phyloP scores from a whole-genome alignment of 2,329 filamentous ascomycete genomes.

The Elsinoe ampelina region DNA sequence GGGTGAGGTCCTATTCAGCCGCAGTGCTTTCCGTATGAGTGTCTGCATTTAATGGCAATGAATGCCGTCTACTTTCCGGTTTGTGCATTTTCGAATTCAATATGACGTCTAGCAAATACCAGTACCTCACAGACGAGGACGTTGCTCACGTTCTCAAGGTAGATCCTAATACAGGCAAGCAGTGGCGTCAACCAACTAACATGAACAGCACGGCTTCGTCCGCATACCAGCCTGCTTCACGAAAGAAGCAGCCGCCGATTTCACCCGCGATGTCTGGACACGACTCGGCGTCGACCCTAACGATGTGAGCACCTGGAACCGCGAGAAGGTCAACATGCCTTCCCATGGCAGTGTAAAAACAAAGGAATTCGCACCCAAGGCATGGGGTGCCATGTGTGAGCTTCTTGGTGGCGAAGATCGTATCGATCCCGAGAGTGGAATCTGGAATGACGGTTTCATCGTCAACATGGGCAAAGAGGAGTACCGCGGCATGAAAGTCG shows the following conservation, averaged over 20 bases:
- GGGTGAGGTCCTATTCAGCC: too few relatives aligned
- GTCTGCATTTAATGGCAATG: too few relatives aligned
- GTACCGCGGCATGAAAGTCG: constrained; percentile 40
- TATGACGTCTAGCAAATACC: neutral
- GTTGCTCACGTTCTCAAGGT: constrained; percentile 43
- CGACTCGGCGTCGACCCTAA: constrained; percentile 55
- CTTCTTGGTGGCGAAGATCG: constrained; percentile 55
- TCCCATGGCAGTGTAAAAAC: constrained; percentile 47
- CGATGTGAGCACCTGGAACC: constrained; percentile 58
- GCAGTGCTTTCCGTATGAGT: too few relatives aligned
- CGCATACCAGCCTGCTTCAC: constrained; percentile 46
- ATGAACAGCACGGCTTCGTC: constrained; percentile 40
- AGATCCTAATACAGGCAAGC: constrained; percentile 14
- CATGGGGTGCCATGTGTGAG: constrained; percentile 58
- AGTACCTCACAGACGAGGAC: constrained; percentile 35
- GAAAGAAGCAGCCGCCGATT: constrained; percentile 37
- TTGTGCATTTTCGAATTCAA: too few relatives aligned
- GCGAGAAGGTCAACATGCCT: constrained; percentile 56
- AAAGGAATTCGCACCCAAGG: constrained; percentile 51
- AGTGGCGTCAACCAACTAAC: neutral
- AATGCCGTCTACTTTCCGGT: too few relatives aligned
- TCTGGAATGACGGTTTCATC: constrained; percentile 60
- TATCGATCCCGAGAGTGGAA: constrained; percentile 39
- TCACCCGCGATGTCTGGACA: constrained; percentile 49
- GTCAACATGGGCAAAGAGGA: constrained; percentile 55